phyloP scores from a whole-genome alignment of 169 alveolate genomes.

The Plasmodium inui region DNA sequence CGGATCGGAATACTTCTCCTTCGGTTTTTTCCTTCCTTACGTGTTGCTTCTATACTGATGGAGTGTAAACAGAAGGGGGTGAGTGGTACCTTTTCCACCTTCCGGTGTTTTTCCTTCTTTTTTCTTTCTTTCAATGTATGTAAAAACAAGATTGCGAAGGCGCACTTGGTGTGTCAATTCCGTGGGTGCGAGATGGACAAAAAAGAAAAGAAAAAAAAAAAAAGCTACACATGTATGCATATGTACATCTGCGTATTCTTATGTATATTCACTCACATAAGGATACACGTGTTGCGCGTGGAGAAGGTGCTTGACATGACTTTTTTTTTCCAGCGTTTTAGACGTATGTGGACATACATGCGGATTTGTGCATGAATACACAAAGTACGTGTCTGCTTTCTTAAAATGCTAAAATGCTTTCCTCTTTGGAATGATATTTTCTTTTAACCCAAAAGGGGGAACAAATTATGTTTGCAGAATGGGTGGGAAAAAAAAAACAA shows the following conservation, averaged over 20 bases:
- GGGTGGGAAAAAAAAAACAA: background rate
- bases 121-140: background rate
- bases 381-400: background rate
- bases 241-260: background rate
- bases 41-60: background rate
- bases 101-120: background rate
- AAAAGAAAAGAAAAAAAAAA: too few species aligned
- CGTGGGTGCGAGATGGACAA: background rate
- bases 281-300: background rate
- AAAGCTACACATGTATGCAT: background rate
- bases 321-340: background rate
- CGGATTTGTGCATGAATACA: background rate
- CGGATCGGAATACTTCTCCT: background rate
- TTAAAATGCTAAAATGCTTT: background rate
- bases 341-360: background rate
- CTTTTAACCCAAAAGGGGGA: background rate
- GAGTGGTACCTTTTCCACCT: background rate
- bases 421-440: background rate
- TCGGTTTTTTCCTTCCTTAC: background rate
- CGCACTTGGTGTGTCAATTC: background rate
- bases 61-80: background rate
- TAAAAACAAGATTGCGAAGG: background rate
- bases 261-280: background rate
- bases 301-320: background rate
- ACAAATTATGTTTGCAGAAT: background rate